A percentile compares a stretch with the other conserved stretches of the same genome.
These are phyloP conservation scores for Pseudoscleropodium purum DNA, from an alignment of 225 moss, liverwort and hornwort species.

Conservation along the genomic window DNA sequence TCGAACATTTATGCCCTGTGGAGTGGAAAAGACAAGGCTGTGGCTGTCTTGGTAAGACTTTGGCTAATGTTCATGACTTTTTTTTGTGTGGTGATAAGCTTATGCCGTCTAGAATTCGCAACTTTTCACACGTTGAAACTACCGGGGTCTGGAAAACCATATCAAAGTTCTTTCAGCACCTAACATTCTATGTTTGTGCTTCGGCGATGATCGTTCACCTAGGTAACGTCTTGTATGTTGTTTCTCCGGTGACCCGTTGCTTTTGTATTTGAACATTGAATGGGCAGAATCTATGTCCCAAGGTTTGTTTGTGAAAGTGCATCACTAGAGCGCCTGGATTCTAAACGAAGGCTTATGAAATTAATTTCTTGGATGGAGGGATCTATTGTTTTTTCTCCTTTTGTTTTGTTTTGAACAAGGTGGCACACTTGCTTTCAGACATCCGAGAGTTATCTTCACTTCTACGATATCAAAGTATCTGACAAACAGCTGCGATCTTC, in stretches of 20 bases:
- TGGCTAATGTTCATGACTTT: neutral
- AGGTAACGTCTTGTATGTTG: neutral
- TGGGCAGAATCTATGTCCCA: neutral
- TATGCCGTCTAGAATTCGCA: neutral
- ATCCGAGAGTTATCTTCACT: slow-evolving; percentile 78
- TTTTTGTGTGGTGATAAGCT: neutral
- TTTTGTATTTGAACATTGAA: neutral
- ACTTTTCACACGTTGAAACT: neutral
- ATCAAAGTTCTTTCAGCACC: neutral
- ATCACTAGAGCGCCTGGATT: neutral
- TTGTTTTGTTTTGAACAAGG: neutral
- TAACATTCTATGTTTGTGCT: neutral
- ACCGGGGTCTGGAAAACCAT: neutral
- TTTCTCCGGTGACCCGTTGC: neutral
- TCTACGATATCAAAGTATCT: slow-evolving; percentile 63
- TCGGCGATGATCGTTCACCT: neutral
- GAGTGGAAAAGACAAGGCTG: slow-evolving; percentile 69
- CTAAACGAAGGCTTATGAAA: neutral
- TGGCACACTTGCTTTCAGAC: slow-evolving; percentile 51
- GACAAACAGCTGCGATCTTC: slow-evolving; percentile 81
- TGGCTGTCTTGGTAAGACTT: slow-evolving; percentile 79
- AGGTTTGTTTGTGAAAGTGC: neutral
- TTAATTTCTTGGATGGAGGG: neutral
- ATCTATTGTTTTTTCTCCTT: neutral
- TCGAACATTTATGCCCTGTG: slow-evolving; percentile 73